These are phyloP conservation scores for Geotrichum europaeum DNA, from an alignment of 1,139 yeast genomes.

Conservation along the genomic window DNA sequence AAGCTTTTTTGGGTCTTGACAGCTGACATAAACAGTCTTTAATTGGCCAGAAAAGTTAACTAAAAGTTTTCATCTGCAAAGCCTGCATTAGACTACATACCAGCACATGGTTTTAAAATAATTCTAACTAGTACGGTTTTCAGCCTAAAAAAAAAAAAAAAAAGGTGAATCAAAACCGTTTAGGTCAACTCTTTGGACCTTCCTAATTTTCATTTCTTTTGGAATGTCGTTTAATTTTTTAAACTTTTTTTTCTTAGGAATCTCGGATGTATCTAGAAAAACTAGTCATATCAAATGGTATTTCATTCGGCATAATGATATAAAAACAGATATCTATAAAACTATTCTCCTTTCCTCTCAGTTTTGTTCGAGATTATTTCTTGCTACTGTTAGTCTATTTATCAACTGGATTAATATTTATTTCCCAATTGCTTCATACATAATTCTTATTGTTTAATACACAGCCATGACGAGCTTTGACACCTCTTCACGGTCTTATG, in stretches of 20 bases:
- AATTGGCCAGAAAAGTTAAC: not conserved
- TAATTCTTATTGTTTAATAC: not conserved
- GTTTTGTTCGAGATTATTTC: not conserved
- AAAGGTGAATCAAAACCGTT: not conserved
- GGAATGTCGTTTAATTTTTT: not conserved
- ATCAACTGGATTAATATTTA: not conserved
- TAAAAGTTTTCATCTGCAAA: not conserved
- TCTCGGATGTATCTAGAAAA: not conserved
- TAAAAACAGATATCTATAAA: not conserved
- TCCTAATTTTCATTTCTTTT: not conserved
- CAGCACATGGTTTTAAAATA: not conserved
- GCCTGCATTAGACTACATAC: not conserved
- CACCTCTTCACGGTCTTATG: not conserved
- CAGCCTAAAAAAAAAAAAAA: not conserved
- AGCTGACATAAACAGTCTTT: not conserved
- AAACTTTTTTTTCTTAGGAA: not conserved
- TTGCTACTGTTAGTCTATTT: not conserved
- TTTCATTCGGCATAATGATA: not conserved
- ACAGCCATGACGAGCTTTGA: not conserved
- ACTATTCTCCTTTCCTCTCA: not conserved
- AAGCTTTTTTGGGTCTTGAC: not conserved
- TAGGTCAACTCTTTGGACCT: not conserved
- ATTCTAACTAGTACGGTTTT: not conserved
- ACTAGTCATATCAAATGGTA: not conserved
- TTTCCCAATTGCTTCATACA: not conserved